phyloP scores from a whole-genome alignment of 179 eudicot species.

The Beta corolliflora region DNA sequence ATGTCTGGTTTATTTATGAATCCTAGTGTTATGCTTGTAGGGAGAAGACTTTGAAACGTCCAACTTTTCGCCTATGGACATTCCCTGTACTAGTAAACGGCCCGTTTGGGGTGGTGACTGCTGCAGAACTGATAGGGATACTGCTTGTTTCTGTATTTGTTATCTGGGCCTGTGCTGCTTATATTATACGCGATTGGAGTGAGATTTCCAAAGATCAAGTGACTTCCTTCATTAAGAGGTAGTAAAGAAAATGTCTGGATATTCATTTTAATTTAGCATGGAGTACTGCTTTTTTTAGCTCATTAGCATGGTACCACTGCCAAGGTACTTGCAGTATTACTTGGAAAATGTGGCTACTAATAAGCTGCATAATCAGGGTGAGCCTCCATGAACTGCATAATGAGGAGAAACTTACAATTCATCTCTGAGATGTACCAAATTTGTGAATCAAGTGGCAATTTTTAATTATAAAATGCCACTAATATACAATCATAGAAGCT shows the following conservation, averaged over 20 bases:
- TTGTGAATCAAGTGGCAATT: too few relatives aligned
- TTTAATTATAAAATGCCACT: too few relatives aligned
- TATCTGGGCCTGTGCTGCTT: slow-evolving; percentile 55
- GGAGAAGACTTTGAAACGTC: slow-evolving; percentile 44
- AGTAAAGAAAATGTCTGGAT: not conserved
- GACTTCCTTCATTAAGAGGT: slow-evolving; percentile 48
- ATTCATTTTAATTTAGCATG: not conserved
- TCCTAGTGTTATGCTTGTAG: slow-evolving; percentile 33
- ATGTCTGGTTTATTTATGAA: not conserved
- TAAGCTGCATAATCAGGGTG: not conserved
- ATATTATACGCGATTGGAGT: slow-evolving; percentile 33
- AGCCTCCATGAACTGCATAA: not conserved
- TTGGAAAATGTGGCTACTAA: not conserved
- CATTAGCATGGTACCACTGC: not conserved
- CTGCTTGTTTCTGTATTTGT: slow-evolving; percentile 45
- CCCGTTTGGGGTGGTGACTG: slow-evolving; percentile 81
- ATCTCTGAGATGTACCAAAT: too few relatives aligned
- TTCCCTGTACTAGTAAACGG: slow-evolving; percentile 82
- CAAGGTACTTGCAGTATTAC: not conserved
- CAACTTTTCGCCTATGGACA: slow-evolving; percentile 71
- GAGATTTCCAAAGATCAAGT: slow-evolving; percentile 26
- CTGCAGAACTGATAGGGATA: slow-evolving; percentile 73
- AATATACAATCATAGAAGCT: too few relatives aligned
- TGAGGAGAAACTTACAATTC: not conserved
- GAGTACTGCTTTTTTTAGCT: not conserved